These are phyloP conservation scores for Corymbia citriodora DNA, from an alignment of 441 rosid species.

Conservation along the genomic window DNA sequence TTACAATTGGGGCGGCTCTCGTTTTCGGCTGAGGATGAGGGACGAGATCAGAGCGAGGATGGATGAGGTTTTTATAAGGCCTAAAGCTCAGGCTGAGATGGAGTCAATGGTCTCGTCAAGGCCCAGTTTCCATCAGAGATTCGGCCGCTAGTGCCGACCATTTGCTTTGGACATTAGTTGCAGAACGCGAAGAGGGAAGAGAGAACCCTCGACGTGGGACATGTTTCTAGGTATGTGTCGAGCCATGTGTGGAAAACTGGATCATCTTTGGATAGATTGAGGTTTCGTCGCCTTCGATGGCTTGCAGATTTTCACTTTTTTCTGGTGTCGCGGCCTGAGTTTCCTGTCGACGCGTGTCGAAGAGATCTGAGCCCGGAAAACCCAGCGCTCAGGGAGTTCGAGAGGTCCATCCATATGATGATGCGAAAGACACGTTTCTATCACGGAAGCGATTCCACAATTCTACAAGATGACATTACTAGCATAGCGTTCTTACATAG, in stretches of 20 bases:
- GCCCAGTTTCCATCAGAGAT: slow-evolving; percentile 3
- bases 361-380: background rate
- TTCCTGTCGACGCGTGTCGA: background rate
- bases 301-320: slow-evolving; percentile 24
- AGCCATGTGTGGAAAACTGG: slow-evolving; percentile 9
- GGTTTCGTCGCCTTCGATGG: slow-evolving; percentile 14
- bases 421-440: background rate
- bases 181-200: background rate
- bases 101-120: slow-evolving; percentile 26
- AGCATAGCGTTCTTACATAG: background rate
- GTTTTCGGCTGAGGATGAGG: slow-evolving; percentile 17
- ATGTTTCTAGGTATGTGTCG: slow-evolving; percentile 18
- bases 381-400: background rate
- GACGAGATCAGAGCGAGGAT: slow-evolving; percentile 1
- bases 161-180: slow-evolving; percentile 32
- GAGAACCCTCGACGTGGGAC: background rate
- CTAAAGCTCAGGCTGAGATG: slow-evolving; percentile 13
- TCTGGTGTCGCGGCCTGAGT: background rate
- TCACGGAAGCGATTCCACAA: background rate
- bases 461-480: background rate
- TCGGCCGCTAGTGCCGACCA: slow-evolving; percentile 48
- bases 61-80: slow-evolving; percentile 29
- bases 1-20: background rate
- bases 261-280: slow-evolving; percentile 18
- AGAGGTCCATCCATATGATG: background rate